Evolutionary conservation across 1,284 basidiomycete species (phyloP).

Genomic region (Anthracocystis walkeri): DNA sequence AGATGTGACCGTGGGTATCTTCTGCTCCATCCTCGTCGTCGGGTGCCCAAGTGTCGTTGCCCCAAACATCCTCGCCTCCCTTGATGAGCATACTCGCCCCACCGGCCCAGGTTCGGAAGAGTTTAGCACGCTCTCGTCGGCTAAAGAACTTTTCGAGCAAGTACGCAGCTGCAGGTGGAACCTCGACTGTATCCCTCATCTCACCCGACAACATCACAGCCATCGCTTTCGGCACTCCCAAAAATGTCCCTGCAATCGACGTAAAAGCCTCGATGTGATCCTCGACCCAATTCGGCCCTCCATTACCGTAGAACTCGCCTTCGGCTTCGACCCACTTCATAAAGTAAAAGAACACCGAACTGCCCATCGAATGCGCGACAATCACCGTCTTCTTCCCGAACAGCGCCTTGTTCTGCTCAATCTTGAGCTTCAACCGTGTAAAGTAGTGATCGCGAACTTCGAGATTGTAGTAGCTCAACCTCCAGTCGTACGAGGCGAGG

Average conservation of each 20-base stretch:
- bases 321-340: constrained; percentile 94
- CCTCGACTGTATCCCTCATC: constrained; percentile 90
- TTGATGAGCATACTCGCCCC: constrained; percentile 77
- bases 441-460: constrained; percentile 93
- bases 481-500: constrained; percentile 71
- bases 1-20: constrained; percentile 77
- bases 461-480: constrained; percentile 87
- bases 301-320: constrained; percentile 78
- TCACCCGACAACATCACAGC: constrained; percentile 91
- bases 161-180: constrained; percentile 86
- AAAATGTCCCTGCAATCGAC: constrained; percentile 86
- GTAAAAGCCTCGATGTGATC: constrained; percentile 72
- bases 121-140: constrained; percentile 84
- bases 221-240: constrained; percentile 88
- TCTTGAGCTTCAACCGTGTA: constrained; percentile 83
- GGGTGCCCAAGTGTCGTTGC: constrained; percentile 73
- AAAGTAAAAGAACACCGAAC: constrained; percentile 63
- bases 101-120: constrained; percentile 96
- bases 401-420: constrained; percentile 83
- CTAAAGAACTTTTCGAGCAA: constrained; percentile 79
- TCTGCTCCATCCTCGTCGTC: constrained; percentile 54
- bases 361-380: constrained; percentile 78
- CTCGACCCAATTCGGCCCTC: constrained; percentile 92
- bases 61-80: constrained; percentile 93
- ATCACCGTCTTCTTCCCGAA: constrained; percentile 86